Percentiles rank a stretch among this genome's conserved stretches.
These are phyloP conservation scores for Oryza coarctata DNA, from an alignment of 176 grass and related monocot species.

Conservation along the genomic window DNA sequence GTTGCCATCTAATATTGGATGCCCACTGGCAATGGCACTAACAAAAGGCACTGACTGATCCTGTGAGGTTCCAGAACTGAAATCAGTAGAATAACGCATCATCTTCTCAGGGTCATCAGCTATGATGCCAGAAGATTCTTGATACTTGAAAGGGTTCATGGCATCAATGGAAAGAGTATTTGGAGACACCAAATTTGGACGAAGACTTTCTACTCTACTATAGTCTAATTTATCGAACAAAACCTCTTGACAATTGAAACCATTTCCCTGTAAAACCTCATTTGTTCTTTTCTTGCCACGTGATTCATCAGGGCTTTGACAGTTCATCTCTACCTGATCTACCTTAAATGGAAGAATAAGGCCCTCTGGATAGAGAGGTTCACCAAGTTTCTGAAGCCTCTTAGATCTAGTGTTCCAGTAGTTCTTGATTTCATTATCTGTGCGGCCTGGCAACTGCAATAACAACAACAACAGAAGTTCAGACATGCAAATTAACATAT, in stretches of 20 bases:
- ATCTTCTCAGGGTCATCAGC: conserved; percentile 3
- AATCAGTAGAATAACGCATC: conserved; percentile 15
- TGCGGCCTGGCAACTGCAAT: conserved; percentile 71
- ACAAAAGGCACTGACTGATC: conserved; percentile 17
- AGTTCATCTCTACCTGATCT: conserved; percentile 35
- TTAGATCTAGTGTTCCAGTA: conserved; percentile 78
- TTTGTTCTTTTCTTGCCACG: conserved; percentile 32
- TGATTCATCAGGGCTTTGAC: conserved; percentile 14
- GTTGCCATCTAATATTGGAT: conserved; percentile 38
- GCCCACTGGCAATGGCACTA: conserved; percentile 34
- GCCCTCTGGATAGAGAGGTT: conserved; percentile 55
- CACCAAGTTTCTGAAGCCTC: conserved; percentile 40
- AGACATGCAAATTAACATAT: neutral
- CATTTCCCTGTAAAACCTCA: conserved; percentile 20
- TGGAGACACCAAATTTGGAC: conserved; percentile 9
- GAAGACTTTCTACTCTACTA: neutral
- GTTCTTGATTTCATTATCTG: conserved; percentile 87
- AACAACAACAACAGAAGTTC: conserved; percentile 18
- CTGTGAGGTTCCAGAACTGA: conserved; percentile 16
- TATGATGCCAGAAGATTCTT: conserved; percentile 15
- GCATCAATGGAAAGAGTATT: neutral
- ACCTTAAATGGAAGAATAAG: neutral
- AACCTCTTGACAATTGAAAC: conserved; percentile 17
- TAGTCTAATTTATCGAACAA: conserved; percentile 38
- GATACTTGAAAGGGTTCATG: conserved; percentile 2